phyloP scores from a whole-genome alignment of 2,329 filamentous ascomycete species.

The Claviceps capensis region DNA sequence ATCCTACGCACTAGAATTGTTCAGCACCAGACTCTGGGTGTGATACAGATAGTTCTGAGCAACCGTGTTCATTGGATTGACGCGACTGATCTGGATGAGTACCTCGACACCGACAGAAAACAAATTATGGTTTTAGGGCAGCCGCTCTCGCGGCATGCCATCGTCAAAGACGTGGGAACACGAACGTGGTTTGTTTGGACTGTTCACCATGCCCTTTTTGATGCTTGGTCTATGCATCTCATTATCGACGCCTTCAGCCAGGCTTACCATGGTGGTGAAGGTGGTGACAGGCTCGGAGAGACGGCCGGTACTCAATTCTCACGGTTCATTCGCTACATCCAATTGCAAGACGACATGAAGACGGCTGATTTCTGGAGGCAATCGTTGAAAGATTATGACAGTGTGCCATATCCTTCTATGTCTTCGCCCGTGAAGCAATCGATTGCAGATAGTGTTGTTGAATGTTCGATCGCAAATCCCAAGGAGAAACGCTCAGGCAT shows the following conservation, averaged over 20 bases:
- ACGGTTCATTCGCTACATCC: conserved; percentile 8
- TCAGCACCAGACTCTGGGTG: conserved; percentile 24
- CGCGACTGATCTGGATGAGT: conserved; percentile 16
- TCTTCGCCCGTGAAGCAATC: no score
- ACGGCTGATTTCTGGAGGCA: no score
- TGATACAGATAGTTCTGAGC: conserved; percentile 30
- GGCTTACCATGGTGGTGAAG: conserved; percentile 5
- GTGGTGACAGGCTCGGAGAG: not conserved
- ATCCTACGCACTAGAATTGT: conserved; percentile 34
- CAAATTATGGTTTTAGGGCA: conserved; percentile 24
- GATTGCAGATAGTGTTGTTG: no score
- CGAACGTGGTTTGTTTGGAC: conserved; percentile 25
- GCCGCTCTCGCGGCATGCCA: conserved; percentile 26
- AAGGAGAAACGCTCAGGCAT: conserved; percentile 11
- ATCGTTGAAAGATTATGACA: no score
- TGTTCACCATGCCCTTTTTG: conserved; percentile 38
- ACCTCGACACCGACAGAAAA: conserved; percentile 22
- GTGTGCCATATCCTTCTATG: no score
- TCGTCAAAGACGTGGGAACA: conserved; percentile 17
- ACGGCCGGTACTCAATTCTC: no score
- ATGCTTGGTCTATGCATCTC: conserved; percentile 31
- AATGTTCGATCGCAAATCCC: no score
- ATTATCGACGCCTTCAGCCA: conserved; percentile 19
- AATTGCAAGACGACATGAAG: not conserved
- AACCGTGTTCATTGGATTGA: conserved; percentile 18